These are phyloP conservation scores for Trichoderma erinaceum DNA, from an alignment of 495 filamentous ascomycete genomes.

Conservation along the genomic window DNA sequence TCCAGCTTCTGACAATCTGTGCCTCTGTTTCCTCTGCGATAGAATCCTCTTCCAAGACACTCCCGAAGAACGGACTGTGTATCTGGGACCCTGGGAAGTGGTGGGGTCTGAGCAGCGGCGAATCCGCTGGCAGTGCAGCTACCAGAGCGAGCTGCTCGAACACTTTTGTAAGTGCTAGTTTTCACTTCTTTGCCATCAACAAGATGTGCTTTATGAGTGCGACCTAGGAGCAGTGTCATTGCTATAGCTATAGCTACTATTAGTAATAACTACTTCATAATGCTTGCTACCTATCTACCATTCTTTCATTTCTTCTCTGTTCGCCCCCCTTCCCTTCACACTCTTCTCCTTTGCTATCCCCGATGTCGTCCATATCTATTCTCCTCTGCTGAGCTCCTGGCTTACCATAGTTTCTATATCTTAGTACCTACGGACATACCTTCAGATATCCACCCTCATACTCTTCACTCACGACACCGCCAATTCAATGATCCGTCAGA, in stretches of 20 bases:
- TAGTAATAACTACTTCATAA: no score
- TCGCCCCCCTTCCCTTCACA: not conserved
- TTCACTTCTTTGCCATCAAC: no score
- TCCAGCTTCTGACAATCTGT: slow-evolving; percentile 10
- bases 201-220: no score
- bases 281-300: not conserved
- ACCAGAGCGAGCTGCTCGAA: slow-evolving; percentile 32
- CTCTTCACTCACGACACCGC: slow-evolving; percentile 31
- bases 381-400: not conserved
- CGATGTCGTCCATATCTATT: not conserved
- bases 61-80: slow-evolving; percentile 29
- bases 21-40: slow-evolving; percentile 13
- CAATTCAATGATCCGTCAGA: slow-evolving; percentile 30
- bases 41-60: slow-evolving; percentile 32
- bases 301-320: not conserved
- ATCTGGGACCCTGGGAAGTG: slow-evolving; percentile 35
- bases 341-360: not conserved
- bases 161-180: slow-evolving; percentile 29
- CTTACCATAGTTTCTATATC: slow-evolving; percentile 15
- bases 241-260: no score
- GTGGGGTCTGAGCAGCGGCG: slow-evolving; percentile 25
- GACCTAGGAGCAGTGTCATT: no score
- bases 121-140: slow-evolving; percentile 32
- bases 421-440: slow-evolving; percentile 30
- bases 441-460: slow-evolving; percentile 27